Percentiles rank a stretch among this genome's conserved stretches.
phyloP scores from a whole-genome alignment of 345 rosid species.

The Angophora floribunda region DNA sequence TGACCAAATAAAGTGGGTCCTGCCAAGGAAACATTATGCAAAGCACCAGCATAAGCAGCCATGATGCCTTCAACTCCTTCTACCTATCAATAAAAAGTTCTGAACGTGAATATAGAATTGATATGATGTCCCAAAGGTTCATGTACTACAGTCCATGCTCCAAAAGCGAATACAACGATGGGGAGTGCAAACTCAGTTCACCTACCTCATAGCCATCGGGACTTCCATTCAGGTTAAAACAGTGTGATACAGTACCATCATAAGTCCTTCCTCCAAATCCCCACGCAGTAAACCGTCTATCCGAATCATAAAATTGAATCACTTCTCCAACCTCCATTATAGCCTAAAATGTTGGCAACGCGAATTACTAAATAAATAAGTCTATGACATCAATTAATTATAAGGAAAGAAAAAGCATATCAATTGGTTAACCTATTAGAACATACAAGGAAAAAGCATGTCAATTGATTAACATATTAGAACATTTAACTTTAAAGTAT shows the following conservation, averaged over 20 bases:
- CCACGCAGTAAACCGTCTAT: constrained; percentile 78
- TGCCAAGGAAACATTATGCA: constrained; percentile 74
- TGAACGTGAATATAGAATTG: not conserved
- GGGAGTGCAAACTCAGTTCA: not conserved
- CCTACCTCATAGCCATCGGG: constrained; percentile 49
- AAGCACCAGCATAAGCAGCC: constrained; percentile 67
- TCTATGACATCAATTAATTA: not conserved
- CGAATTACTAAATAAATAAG: not conserved
- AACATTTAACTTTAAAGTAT: not conserved
- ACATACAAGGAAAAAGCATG: not conserved
- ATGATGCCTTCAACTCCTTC: constrained; percentile 76
- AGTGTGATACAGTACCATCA: constrained; percentile 53
- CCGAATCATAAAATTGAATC: constrained; percentile 77
- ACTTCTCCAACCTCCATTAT: constrained; percentile 82
- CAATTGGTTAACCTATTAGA: not conserved
- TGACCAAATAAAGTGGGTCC: constrained; percentile 96
- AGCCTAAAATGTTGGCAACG: constrained; percentile 34
- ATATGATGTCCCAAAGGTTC: not conserved
- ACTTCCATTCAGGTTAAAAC: constrained; percentile 71
- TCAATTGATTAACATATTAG: not conserved
- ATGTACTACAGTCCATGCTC: not conserved
- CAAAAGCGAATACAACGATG: not conserved
- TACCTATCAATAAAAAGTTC: constrained; percentile 26
- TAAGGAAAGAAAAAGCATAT: not conserved
- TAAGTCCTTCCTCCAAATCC: constrained; percentile 75